These are phyloP conservation scores for Wickerhamiella infanticola DNA, from an alignment of 1,139 yeast species.

Conservation along the genomic window DNA sequence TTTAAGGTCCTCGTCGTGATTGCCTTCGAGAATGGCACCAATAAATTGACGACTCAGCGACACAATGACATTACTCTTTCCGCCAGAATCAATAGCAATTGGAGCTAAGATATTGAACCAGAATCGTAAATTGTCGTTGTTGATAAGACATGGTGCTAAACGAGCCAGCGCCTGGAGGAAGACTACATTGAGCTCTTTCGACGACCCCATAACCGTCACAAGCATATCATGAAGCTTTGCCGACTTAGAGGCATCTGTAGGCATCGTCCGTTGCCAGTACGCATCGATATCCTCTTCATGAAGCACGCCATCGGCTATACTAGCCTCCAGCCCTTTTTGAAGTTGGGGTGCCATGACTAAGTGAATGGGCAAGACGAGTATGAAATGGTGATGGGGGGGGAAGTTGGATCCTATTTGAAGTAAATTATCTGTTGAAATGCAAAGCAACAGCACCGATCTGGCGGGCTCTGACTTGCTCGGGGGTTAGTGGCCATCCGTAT, in stretches of 20 bases:
- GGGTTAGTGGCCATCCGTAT: constrained; percentile 61
- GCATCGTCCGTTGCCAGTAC: constrained; percentile 29
- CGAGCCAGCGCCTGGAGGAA: constrained; percentile 34
- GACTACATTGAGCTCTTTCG: constrained; percentile 25
- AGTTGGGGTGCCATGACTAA: constrained; percentile 7
- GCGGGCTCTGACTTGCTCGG: constrained; percentile 53
- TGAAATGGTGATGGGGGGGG: background rate
- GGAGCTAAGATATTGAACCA: constrained; percentile 42
- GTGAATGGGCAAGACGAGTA: background rate
- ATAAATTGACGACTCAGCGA: constrained; percentile 32
- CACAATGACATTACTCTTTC: constrained; percentile 28
- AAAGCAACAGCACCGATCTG: constrained; percentile 71
- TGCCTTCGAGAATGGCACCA: constrained; percentile 21
- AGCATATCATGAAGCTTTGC: constrained; percentile 36
- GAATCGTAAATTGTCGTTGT: constrained; percentile 28
- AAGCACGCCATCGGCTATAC: constrained; percentile 8
- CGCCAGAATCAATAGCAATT: constrained; percentile 50
- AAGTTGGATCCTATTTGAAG: background rate
- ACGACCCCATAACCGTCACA: constrained; percentile 23
- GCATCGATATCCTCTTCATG: constrained; percentile 14
- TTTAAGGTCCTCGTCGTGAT: constrained; percentile 21
- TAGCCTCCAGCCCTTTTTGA: constrained; percentile 13
- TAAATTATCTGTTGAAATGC: constrained; percentile 57
- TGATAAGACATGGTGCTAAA: constrained; percentile 28
- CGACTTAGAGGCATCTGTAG: constrained; percentile 25